A percentile compares a stretch with the other conserved stretches of the same genome.
Evolutionary conservation across 805 yeast genomes (phyloP).

Genomic region (Ogataea siamensis): DNA sequence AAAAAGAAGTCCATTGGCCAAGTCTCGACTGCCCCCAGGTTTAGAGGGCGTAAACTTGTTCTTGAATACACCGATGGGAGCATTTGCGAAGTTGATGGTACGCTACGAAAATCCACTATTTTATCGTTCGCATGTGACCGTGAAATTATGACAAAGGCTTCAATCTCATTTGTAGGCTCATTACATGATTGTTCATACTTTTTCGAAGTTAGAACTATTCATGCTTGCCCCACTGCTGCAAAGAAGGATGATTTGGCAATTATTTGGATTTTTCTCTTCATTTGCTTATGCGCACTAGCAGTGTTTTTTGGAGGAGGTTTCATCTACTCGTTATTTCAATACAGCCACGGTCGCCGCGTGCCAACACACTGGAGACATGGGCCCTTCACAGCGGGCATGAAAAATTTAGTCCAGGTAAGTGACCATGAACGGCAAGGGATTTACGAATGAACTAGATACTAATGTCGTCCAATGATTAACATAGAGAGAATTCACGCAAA

Average conservation of each 20-base stretch:
- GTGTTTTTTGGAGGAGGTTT: slow-evolving; percentile 45
- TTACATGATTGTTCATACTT: slow-evolving; percentile 75
- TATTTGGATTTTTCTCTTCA: slow-evolving; percentile 60
- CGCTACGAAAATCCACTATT: slow-evolving; percentile 57
- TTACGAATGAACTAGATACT: slow-evolving; percentile 4
- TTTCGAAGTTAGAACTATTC: slow-evolving; percentile 80
- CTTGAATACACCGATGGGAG: slow-evolving; percentile 72
- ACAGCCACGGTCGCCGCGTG: slow-evolving; percentile 7
- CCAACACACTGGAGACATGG: slow-evolving; percentile 8
- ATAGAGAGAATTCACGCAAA: slow-evolving; percentile 5
- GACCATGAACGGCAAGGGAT: slow-evolving; percentile 1
- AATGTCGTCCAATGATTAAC: slow-evolving; percentile 2
- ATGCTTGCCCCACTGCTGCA: slow-evolving; percentile 82
- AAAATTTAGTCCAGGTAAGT: slow-evolving; percentile 13
- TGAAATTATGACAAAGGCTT: slow-evolving; percentile 63
- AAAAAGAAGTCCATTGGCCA: slow-evolving; percentile 58
- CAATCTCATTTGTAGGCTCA: slow-evolving; percentile 67
- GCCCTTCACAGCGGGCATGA: slow-evolving; percentile 5
- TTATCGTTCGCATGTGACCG: slow-evolving; percentile 77
- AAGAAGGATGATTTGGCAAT: slow-evolving; percentile 62
- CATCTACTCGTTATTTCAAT: slow-evolving; percentile 35
- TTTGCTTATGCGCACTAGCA: slow-evolving; percentile 40
- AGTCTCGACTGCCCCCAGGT: slow-evolving; percentile 55
- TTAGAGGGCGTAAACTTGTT: slow-evolving; percentile 69
- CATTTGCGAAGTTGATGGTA: slow-evolving; percentile 40